Conservation (phyloP, 352 stramenopile genomes). For the Phytophthora idaei region DNA sequence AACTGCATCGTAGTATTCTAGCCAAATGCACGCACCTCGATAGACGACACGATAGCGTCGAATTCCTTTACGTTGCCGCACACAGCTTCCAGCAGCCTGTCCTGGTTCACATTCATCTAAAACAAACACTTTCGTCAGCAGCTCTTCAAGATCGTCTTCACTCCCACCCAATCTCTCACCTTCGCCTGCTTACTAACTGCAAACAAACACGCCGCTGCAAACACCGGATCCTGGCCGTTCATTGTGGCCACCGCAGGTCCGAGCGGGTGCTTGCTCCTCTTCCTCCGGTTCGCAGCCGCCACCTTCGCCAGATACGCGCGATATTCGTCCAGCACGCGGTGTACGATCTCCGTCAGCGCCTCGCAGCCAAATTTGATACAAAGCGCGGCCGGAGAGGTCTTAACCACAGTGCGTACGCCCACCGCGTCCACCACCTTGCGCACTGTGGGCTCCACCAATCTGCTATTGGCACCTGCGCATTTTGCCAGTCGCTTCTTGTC, state of each 20-base stretch:
- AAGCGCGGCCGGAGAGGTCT: constrained; percentile 55
- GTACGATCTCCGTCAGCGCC: constrained; percentile 64
- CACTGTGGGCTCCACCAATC: constrained; percentile 51
- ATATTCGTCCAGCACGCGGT: constrained; percentile 65
- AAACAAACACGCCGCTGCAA: constrained; percentile 70
- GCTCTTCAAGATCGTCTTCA: constrained; percentile 13
- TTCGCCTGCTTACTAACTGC: constrained; percentile 71
- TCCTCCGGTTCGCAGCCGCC: constrained; percentile 22
- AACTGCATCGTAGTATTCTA: background rate
- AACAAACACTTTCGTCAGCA: constrained; percentile 9
- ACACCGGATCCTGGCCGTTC: constrained; percentile 56
- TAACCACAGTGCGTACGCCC: constrained; percentile 47
- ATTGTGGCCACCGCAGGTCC: constrained; percentile 26
- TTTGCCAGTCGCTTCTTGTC: constrained; percentile 49
- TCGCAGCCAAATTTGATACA: constrained; percentile 81
- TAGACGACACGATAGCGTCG: constrained; percentile 69
- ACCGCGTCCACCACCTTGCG: constrained; percentile 62
- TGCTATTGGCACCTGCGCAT: constrained; percentile 47
- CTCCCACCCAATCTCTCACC: constrained; percentile 20
- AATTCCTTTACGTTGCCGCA: constrained; percentile 68
- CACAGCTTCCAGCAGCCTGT: constrained; percentile 59
- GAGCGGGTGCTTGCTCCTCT: constrained; percentile 27
- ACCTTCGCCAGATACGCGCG: constrained; percentile 26
- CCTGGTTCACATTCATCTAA: constrained; percentile 66
- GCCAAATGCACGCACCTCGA: constrained; percentile 47